phyloP scores from a whole-genome alignment of 2,329 filamentous ascomycete genomes.

The Talaromyces sp. region DNA sequence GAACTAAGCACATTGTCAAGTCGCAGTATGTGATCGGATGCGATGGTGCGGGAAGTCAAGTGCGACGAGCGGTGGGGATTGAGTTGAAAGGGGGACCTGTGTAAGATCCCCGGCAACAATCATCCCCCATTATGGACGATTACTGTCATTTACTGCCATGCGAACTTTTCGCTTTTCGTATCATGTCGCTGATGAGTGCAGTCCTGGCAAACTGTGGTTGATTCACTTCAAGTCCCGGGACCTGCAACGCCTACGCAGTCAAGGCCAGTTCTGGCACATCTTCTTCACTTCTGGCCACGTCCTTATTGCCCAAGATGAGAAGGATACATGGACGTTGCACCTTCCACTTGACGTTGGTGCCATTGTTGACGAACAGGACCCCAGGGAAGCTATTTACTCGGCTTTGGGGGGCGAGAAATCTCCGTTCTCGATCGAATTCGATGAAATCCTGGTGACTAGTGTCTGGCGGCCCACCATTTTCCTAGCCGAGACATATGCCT shows the following conservation, averaged over 20 bases:
- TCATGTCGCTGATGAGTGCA: no score
- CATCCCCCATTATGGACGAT: conserved; percentile 21
- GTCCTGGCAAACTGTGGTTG: conserved; percentile 17
- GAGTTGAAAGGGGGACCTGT: conserved; percentile 18
- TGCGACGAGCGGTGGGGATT: conserved; percentile 24
- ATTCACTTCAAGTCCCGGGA: conserved; percentile 34
- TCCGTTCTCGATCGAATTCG: not conserved
- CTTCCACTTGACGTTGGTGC: conserved; percentile 20
- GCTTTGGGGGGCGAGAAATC: not conserved
- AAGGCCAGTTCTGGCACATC: conserved; percentile 33
- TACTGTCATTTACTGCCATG: not conserved
- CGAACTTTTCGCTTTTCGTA: no score
- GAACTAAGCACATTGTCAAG: conserved; percentile 17
- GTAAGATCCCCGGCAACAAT: not conserved
- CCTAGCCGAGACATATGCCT: not conserved
- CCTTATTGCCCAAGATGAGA: conserved; percentile 32
- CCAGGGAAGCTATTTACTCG: not conserved
- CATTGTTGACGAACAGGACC: not conserved
- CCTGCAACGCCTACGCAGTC: conserved; percentile 23
- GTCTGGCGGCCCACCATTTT: not conserved
- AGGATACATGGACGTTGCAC: conserved; percentile 35
- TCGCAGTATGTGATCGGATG: conserved; percentile 27
- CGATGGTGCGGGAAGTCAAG: conserved; percentile 28
- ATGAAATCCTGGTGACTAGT: not conserved
- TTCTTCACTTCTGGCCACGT: conserved; percentile 26